Evolutionary conservation across 2,329 filamentous ascomycete species (phyloP).

Genomic region (Clarireedia paspali): DNA sequence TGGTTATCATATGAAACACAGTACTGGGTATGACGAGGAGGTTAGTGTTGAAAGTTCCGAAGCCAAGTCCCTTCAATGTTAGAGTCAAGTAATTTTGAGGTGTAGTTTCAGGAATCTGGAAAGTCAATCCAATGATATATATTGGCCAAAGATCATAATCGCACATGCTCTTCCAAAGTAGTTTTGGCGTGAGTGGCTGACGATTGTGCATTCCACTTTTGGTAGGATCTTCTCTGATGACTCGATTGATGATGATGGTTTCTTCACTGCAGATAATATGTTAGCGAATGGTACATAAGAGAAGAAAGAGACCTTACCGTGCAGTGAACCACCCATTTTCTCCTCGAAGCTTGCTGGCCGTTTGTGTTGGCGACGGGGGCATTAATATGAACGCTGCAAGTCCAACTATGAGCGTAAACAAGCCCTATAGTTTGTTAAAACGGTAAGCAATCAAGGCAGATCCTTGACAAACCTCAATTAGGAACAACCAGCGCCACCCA

Average conservation of each 20-base stretch:
- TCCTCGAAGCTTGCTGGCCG: conserved; percentile 46
- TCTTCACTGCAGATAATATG: conserved; percentile 36
- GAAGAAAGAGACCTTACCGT: conserved; percentile 18
- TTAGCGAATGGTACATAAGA: no score
- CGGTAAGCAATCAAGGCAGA: no score
- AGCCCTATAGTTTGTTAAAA: background rate
- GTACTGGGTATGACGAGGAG: conserved; percentile 53
- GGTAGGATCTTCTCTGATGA: conserved; percentile 43
- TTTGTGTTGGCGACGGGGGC: conserved; percentile 21
- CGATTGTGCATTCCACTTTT: conserved; percentile 43
- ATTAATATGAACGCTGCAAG: conserved; percentile 19
- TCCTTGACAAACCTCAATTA: conserved; percentile 11
- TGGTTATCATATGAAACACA: conserved; percentile 38
- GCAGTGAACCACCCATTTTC: conserved; percentile 55
- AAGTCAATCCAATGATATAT: conserved; percentile 36
- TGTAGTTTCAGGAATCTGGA: conserved; percentile 43
- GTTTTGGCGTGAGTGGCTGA: conserved; percentile 36
- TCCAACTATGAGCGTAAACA: conserved; percentile 21
- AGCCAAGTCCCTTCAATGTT: conserved; percentile 48
- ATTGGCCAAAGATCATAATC: conserved; percentile 48
- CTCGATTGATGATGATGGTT: conserved; percentile 53
- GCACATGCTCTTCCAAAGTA: conserved; percentile 39
- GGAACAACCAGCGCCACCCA: conserved; percentile 35
- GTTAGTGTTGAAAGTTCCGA: conserved; percentile 54
- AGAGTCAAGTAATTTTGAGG: conserved; percentile 51